Conservation (phyloP, 164 flowering plant genomes). For the Vitis vinifera region ASM3070453v1 NC_081809.1:6879001-6879500, state of each 20-base stretch:
- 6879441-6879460: constrained; percentile 10
- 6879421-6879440: constrained; percentile 11
- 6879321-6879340: constrained; percentile 22
- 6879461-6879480: constrained; percentile 17
- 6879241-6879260: constrained; percentile 46
- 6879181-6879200: constrained; percentile 33
- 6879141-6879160: constrained; percentile 61
- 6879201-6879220: constrained; percentile 42
- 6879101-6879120: constrained; percentile 53
- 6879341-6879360: constrained; percentile 47
- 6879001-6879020: constrained; percentile 18
- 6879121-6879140: constrained; percentile 83
- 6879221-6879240: constrained; percentile 38
- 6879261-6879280: constrained; percentile 51
- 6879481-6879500: constrained; percentile 18
- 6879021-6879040: constrained; percentile 21
- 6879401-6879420: constrained; percentile 25
- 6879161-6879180: constrained; percentile 34
- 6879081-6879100: constrained; percentile 29
- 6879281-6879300: constrained; percentile 81
- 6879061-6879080: constrained; percentile 33
- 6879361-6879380: constrained; percentile 35
- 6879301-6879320: constrained; percentile 50
- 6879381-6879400: constrained; percentile 17
- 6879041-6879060: constrained; percentile 25